These are phyloP conservation scores for Pseudopithomyces maydicus DNA, from an alignment of 2,329 filamentous ascomycete genomes.

Conservation along the genomic window DNA sequence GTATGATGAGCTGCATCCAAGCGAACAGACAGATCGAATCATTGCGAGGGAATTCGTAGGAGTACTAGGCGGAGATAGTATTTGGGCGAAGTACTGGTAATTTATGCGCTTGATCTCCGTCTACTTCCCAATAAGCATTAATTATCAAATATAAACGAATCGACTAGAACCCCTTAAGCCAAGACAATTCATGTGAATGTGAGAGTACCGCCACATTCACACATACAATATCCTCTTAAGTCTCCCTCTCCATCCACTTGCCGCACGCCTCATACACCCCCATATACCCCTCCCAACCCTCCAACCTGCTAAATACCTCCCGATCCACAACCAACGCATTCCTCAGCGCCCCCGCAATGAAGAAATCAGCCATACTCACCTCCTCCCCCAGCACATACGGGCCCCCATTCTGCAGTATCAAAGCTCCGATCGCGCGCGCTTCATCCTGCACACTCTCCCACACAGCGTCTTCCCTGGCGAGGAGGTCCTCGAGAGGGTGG, in stretches of 20 bases:
- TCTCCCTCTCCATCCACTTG: constrained; percentile 14
- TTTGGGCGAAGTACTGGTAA: constrained; percentile 54
- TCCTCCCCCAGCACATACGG: constrained; percentile 47
- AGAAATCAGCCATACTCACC: constrained; percentile 48
- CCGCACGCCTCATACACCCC: constrained; percentile 15
- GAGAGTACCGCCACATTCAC: too few relatives aligned
- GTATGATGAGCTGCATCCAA: constrained; percentile 77
- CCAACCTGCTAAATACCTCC: constrained; percentile 42
- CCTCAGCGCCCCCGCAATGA: constrained; percentile 46
- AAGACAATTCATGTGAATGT: background rate
- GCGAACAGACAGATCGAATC: constrained; percentile 64
- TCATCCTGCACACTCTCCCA: constrained; percentile 33
- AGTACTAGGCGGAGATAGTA: constrained; percentile 57
- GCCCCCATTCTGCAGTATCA: constrained; percentile 44
- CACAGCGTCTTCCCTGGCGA: constrained; percentile 34
- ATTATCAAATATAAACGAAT: too few relatives aligned
- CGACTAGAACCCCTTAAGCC: too few relatives aligned
- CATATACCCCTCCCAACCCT: constrained; percentile 8
- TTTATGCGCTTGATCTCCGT: too few relatives aligned
- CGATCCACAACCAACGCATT: constrained; percentile 63
- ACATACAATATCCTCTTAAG: too few relatives aligned
- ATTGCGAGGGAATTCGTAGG: constrained; percentile 63
- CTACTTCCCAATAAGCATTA: too few relatives aligned
- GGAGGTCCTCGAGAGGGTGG: constrained; percentile 44
- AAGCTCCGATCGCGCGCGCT: constrained; percentile 34